Conservation (phyloP, 2,329 filamentous ascomycete species). For the Pseudogymnoascus sp. region DNA sequence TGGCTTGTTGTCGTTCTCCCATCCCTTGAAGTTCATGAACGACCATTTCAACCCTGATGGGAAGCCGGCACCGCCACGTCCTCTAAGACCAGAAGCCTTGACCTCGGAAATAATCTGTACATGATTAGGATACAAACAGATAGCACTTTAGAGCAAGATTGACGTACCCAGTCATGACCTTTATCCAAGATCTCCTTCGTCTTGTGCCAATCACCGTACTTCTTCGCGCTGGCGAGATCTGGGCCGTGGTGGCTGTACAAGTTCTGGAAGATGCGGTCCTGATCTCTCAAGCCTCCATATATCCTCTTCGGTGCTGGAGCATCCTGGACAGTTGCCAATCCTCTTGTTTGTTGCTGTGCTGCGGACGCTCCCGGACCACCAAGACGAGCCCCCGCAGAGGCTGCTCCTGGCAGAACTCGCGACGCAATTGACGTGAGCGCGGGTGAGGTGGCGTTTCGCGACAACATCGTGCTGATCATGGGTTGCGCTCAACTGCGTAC, state of each 20-base stretch:
- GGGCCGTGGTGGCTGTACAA: constrained; percentile 88
- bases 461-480: constrained; percentile 28
- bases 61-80: constrained; percentile 95
- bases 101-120: constrained; percentile 88
- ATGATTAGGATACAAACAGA: not conserved
- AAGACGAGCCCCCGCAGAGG: constrained; percentile 23
- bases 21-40: constrained; percentile 99
- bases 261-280: constrained; percentile 99
- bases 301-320: constrained; percentile 59
- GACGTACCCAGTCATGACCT: constrained; percentile 80
- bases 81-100: constrained; percentile 91
- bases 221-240: constrained; percentile 89
- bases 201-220: constrained; percentile 99
- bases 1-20: constrained; percentile 95
- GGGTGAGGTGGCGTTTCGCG: constrained; percentile 30
- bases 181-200: constrained; percentile 97
- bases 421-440: constrained; percentile 26
- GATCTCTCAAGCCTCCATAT: constrained; percentile 85
- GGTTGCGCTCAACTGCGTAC: constrained; percentile 29
- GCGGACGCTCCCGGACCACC: constrained; percentile 27
- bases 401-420: constrained; percentile 26
- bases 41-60: constrained; percentile 99
- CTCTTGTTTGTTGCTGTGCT: constrained; percentile 53
- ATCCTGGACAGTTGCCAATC: constrained; percentile 77
- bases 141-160: not conserved